Evolutionary conservation across 257 asterid genomes (phyloP).

Genomic region (Salvia splendens): DNA sequence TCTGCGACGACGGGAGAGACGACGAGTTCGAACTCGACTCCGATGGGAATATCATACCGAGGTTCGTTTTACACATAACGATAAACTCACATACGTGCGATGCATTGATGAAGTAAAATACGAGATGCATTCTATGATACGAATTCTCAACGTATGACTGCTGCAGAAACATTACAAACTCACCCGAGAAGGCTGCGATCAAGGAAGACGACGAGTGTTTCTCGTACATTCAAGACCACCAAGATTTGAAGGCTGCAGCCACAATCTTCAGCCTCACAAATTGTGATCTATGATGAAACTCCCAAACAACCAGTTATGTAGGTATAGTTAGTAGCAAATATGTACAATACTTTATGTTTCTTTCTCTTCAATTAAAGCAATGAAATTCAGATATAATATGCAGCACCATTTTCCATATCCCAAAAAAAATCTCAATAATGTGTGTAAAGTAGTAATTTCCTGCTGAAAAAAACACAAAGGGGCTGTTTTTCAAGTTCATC

Average conservation of each 20-base stretch:
- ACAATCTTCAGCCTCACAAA: slow-evolving; percentile 51
- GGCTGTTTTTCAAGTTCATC: not conserved
- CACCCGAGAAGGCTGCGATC: slow-evolving; percentile 33
- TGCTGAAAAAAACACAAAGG: slow-evolving; percentile 1
- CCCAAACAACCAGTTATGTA: slow-evolving; percentile 30
- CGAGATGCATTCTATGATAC: not conserved
- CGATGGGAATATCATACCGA: slow-evolving; percentile 40
- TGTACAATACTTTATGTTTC: slow-evolving; percentile 3
- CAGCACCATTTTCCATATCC: slow-evolving; percentile 1
- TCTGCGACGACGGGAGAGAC: slow-evolving; percentile 40
- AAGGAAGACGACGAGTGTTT: slow-evolving; percentile 48
- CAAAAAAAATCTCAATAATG: slow-evolving; percentile 1
- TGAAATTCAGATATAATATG: slow-evolving; percentile 17
- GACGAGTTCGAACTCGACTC: slow-evolving; percentile 50
- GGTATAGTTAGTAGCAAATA: slow-evolving; percentile 15
- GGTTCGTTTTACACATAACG: slow-evolving; percentile 23
- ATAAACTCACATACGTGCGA: not conserved
- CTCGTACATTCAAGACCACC: slow-evolving; percentile 42
- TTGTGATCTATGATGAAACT: slow-evolving; percentile 41
- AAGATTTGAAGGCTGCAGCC: slow-evolving; percentile 46
- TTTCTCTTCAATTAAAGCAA: not conserved
- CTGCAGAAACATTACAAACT: slow-evolving; percentile 40
- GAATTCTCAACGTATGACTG: slow-evolving; percentile 1
- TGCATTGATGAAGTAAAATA: not conserved
- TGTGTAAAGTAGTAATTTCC: not conserved